Evolutionary conservation across 2,329 filamentous ascomycete species (phyloP).

Genomic region (Aureobasidium pullulans): DNA sequence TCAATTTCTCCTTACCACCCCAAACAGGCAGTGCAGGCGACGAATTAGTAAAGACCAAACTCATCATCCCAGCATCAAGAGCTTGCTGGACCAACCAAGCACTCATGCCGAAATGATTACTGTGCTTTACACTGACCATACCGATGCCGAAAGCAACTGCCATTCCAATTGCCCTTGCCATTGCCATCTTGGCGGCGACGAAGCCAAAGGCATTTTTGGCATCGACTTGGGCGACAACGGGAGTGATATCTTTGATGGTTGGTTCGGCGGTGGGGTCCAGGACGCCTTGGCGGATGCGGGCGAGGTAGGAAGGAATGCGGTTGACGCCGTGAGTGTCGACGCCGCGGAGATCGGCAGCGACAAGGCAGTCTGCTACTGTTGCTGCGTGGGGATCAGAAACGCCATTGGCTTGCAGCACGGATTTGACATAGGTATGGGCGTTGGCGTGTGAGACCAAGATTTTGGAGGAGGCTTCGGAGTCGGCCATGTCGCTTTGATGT

Average conservation of each 20-base stretch:
- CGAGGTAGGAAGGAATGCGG: constrained; percentile 67
- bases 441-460: constrained; percentile 19
- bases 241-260: constrained; percentile 53
- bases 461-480: constrained; percentile 46
- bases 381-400: constrained; percentile 50
- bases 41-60: constrained; percentile 50
- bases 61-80: constrained; percentile 56
- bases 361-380: constrained; percentile 56
- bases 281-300: constrained; percentile 60
- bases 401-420: constrained; percentile 52
- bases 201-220: constrained; percentile 69
- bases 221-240: constrained; percentile 59
- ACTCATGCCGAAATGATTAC: constrained; percentile 74
- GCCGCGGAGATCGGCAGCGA: constrained; percentile 66
- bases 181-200: constrained; percentile 56
- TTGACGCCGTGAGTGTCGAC: constrained; percentile 72
- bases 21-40: constrained; percentile 63
- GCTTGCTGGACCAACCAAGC: constrained; percentile 72
- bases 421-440: constrained; percentile 39
- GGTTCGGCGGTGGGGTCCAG: constrained; percentile 55
- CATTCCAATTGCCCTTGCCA: constrained; percentile 58
- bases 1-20: constrained; percentile 57
- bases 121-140: constrained; percentile 65
- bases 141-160: constrained; percentile 61
- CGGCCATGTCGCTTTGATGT: neutral